phyloP scores from a whole-genome alignment of 371 early-diverging fungal species.

The Mortierella sp. region DNA sequence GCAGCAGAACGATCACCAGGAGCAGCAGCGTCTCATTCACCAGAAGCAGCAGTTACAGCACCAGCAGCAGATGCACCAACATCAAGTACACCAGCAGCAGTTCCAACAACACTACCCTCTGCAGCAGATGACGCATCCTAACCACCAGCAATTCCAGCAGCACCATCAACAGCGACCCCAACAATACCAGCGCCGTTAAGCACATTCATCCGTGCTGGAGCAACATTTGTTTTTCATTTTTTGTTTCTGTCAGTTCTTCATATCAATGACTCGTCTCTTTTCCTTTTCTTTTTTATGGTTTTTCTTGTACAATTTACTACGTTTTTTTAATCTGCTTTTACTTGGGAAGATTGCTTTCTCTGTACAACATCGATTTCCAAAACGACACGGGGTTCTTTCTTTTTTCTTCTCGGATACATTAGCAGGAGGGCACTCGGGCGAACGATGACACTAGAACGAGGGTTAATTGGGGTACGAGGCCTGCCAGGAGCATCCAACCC shows the following conservation, averaged over 20 bases:
- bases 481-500: constrained; percentile 16
- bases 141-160: constrained; percentile 13
- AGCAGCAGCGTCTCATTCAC: constrained; percentile 45
- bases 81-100: background rate
- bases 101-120: constrained; percentile 6
- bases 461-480: constrained; percentile 12
- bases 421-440: constrained; percentile 5
- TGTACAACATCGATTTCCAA: constrained; percentile 8
- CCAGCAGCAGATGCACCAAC: constrained; percentile 14
- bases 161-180: constrained; percentile 3
- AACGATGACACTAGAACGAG: constrained; percentile 10
- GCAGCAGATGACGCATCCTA: constrained; percentile 14
- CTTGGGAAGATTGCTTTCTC: constrained; percentile 11
- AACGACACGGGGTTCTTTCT: background rate
- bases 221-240: constrained; percentile 11
- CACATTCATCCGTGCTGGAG: background rate
- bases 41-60: constrained; percentile 59
- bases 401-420: background rate
- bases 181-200: constrained; percentile 16
- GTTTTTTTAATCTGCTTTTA: constrained; percentile 5
- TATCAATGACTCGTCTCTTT: constrained; percentile 4
- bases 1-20: constrained; percentile 57
- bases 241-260: constrained; percentile 11
- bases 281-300: constrained; percentile 9
- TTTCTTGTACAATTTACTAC: constrained; percentile 18